Base-by-base conservation (phyloP, 306 rosid species). In the Cucumis hystrix region DNA sequence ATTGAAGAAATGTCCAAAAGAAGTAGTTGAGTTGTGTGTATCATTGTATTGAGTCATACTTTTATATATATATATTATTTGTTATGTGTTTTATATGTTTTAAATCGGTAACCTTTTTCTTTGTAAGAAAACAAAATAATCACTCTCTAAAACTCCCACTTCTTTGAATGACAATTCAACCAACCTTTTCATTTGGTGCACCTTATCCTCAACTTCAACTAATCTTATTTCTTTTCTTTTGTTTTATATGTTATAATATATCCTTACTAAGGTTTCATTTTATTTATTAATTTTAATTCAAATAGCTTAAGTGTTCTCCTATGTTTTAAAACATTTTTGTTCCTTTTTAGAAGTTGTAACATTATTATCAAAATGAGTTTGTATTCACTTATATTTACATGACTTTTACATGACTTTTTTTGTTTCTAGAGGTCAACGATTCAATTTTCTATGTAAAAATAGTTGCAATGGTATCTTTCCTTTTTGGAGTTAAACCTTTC, bases 131-230 rank as follows among this genome's bases (percentile, higher is more conserved):
- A 40, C 51, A 47, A 67, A 23, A 68, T 43, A 10, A 40, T 68
- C 35, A 11, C 74, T 68, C 12, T 37, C 30, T 39, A 66, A 66
- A 66, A 65, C 49, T 35, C 43, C 47, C 52, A 67, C 54, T 39
- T 9, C 45, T 67, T 67, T 40, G 73, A 67, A 68, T 68, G 74
- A 68, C 56, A 40, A 40, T 68, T 68, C 25, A 68, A 68, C 74
- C 51, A 68, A 68, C 74, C 25, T 12, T 68, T 41, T 4, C 28
- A 67, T 66, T 66, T 65, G 72, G 72, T 65, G 72, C 47, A 37
- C 14, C 49, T 65, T 65, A 37, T 66, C 73, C 39, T 66, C 73
- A 66, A 66, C 73, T 66, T 30, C 45, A 63, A 63, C 69, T 63
- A 63, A 63, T 63, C 69, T 6, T 28, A 28, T 28, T 62, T 33